Evolutionary conservation across 1,284 basidiomycete species (phyloP).

Genomic region (Ceratobasidium sp.): DNA sequence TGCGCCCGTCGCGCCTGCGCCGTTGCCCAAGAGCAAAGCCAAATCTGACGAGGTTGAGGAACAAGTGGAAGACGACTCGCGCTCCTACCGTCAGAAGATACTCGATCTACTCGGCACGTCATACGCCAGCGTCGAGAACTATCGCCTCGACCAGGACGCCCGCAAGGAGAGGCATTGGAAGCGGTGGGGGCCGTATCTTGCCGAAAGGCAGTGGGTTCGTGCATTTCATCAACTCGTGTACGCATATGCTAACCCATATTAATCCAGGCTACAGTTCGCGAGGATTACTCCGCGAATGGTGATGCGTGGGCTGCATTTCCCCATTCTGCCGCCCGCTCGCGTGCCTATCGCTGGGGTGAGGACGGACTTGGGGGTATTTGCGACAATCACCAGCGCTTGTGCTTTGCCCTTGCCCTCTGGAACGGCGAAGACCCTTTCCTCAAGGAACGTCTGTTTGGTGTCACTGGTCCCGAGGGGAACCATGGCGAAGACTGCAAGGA

Average conservation of each 20-base stretch:
- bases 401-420: slow-evolving; percentile 91
- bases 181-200: slow-evolving; percentile 96
- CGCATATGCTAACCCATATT: slow-evolving; percentile 5
- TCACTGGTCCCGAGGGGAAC: slow-evolving; percentile 96
- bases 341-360: slow-evolving; percentile 98
- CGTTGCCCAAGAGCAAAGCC: slow-evolving; percentile 14
- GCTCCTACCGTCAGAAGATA: slow-evolving; percentile 65
- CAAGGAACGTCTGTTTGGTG: slow-evolving; percentile 93
- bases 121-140: slow-evolving; percentile 70
- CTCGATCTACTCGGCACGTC: slow-evolving; percentile 61
- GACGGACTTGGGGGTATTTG: slow-evolving; percentile 96
- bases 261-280: slow-evolving; percentile 81
- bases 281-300: slow-evolving; percentile 96
- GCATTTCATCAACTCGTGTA: slow-evolving; percentile 36
- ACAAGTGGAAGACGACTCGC: slow-evolving; percentile 43
- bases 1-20: slow-evolving; percentile 46
- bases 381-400: slow-evolving; percentile 94
- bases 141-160: slow-evolving; percentile 74
- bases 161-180: slow-evolving; percentile 87
- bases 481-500: slow-evolving; percentile 99
- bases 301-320: slow-evolving; percentile 99
- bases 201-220: slow-evolving; percentile 95
- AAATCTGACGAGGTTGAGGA: slow-evolving; percentile 42
- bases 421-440: slow-evolving; percentile 94
- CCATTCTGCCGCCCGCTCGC: slow-evolving; percentile 91